Evolutionary conservation across 495 filamentous ascomycete genomes (phyloP), one percentile per base, ranked within the genome.

Genomic region (Tuber indicum): DNA sequence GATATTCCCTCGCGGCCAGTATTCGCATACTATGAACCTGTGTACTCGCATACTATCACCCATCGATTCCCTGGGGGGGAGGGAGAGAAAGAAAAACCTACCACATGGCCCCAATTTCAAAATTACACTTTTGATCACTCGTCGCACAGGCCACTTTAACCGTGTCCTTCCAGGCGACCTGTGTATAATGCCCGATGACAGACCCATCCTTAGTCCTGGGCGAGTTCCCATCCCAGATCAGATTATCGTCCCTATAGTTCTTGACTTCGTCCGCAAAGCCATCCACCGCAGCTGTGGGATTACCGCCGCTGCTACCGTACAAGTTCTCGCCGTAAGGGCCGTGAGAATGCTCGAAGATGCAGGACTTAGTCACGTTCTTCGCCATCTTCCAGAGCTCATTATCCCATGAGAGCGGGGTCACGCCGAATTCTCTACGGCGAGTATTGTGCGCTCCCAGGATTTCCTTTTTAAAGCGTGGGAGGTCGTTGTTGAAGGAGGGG

Each of bases 211-310:
- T 45, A 21, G 42, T 36, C 10, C 1, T 19, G 12, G 86, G 85
- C 5, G 85, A 80, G 0, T 80, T 19, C 84, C 88, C 93, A 77
- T 93, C 82, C 44, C 44, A 43, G 36, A 32, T 72, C 41, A 72
- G 23, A 9, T 73, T 69, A 1, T 47, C 32, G 14, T 42, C 32
- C 69, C 32, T 75, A 79, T 94, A 95, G 9, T 84, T 44, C 0
- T 78, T 73, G 19, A 87, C 77, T 84, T 96, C 93, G 77, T 89
- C 80, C 19, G 88, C 92, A 92, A 92, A 96, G 36, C 86, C 88
- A 52, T 88, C 87, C 43, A 95, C 87, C 23, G 90, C 87, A 16
- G 87, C 83, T 0, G 87, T 86, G 2, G 87, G 86, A 82, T 90
- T 89, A 0, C 86, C 74, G 84, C 89, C 94, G 21, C 91, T 91